A percentile compares a stretch with the other conserved stretches of the same genome.
phyloP scores from a whole-genome alignment of 2,329 filamentous ascomycete genomes.

The Thermoascus crustaceus region DNA sequence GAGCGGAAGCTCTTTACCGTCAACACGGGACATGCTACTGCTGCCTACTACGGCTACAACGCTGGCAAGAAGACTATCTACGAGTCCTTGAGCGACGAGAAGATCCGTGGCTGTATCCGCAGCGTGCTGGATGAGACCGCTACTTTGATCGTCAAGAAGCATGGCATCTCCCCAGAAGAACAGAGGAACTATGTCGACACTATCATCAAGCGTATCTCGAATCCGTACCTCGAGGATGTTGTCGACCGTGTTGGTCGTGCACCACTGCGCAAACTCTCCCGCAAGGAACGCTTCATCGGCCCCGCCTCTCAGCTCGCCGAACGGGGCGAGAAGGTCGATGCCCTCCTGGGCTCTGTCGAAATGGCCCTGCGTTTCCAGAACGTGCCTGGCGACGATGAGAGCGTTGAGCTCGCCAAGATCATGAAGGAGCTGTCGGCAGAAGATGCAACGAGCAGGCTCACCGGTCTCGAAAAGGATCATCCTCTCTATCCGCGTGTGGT shows the following conservation, averaged over 20 bases:
- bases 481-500: slow-evolving; percentile 70
- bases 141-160: slow-evolving; percentile 76
- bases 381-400: slow-evolving; percentile 86
- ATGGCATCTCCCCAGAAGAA: slow-evolving; percentile 64
- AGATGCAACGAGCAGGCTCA: slow-evolving; percentile 71
- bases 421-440: slow-evolving; percentile 66
- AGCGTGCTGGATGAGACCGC: slow-evolving; percentile 79
- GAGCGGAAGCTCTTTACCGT: slow-evolving; percentile 99
- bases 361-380: slow-evolving; percentile 95
- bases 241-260: slow-evolving; percentile 94
- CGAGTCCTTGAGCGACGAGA: slow-evolving; percentile 73
- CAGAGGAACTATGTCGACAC: slow-evolving; percentile 83
- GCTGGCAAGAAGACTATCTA: slow-evolving; percentile 79
- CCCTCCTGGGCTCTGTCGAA: slow-evolving; percentile 74
- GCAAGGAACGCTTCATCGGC: slow-evolving; percentile 92
- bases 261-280: slow-evolving; percentile 83
- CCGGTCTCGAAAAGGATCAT: slow-evolving; percentile 67
- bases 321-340: slow-evolving; percentile 61
- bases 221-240: slow-evolving; percentile 83
- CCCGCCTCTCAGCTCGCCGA: slow-evolving; percentile 86
- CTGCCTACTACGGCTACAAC: slow-evolving; percentile 90
- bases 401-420: slow-evolving; percentile 72
- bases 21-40: slow-evolving; percentile 95
- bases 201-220: slow-evolving; percentile 88
- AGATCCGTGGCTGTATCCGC: slow-evolving; percentile 72